Conservation (phyloP, 257 asterid species). For the Rauvolfia tetraphylla region DNA sequence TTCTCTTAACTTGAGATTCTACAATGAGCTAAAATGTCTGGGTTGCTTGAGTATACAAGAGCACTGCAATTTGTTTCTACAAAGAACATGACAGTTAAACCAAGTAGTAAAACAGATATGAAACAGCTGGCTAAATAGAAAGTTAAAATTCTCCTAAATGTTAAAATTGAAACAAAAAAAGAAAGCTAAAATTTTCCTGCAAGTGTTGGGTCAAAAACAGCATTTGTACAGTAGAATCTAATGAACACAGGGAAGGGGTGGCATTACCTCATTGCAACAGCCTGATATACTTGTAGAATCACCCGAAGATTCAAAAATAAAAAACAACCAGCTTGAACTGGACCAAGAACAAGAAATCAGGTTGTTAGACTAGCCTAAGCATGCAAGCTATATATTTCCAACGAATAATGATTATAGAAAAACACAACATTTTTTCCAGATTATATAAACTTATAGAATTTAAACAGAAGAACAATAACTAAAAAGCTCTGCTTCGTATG, state of each 20-base stretch:
- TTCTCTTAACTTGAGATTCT: neutral
- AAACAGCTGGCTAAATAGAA: neutral
- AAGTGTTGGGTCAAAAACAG: neutral
- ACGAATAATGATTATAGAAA: too few species aligned
- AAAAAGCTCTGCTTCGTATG: neutral
- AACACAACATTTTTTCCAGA: neutral
- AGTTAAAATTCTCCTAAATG: neutral
- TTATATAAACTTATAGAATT: too few species aligned
- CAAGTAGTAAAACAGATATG: neutral
- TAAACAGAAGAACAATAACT: neutral
- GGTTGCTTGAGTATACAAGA: neutral
- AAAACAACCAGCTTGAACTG: constrained; percentile 14
- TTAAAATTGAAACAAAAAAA: neutral
- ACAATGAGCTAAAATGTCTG: neutral
- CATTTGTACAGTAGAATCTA: neutral
- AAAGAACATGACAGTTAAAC: neutral
- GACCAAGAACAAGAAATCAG: constrained; percentile 14
- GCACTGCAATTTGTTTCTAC: neutral
- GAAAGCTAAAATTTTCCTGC: neutral
- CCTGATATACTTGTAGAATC: constrained; percentile 10
- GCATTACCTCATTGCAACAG: constrained; percentile 27
- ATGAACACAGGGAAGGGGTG: neutral
- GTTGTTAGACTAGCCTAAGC: neutral
- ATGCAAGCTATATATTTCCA: neutral
- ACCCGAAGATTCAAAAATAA: constrained; percentile 18